A percentile compares a stretch with the other conserved stretches of the same genome.
phyloP scores from a whole-genome alignment of 2,329 filamentous ascomycete species.

The Verticillium longisporum region DNA sequence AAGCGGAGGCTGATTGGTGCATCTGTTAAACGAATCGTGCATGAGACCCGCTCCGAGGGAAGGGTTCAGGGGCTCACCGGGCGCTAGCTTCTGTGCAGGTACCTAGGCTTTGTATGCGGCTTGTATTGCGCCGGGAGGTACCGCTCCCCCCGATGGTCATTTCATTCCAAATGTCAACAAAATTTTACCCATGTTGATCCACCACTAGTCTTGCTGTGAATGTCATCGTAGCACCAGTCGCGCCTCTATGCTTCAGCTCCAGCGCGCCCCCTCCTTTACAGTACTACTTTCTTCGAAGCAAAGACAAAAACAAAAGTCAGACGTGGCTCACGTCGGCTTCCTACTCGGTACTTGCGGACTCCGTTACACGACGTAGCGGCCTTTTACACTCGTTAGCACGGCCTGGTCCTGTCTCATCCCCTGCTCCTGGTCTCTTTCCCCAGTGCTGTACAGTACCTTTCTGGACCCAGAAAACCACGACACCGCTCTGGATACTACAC shows the following conservation, averaged over 20 bases:
- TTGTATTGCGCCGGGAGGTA: not conserved
- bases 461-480: not conserved
- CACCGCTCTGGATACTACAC: slow-evolving; percentile 7
- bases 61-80: not conserved
- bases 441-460: not conserved
- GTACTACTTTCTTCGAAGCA: not conserved
- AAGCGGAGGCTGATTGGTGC: not conserved
- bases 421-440: not conserved
- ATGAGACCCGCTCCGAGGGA: not conserved
- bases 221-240: not conserved
- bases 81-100: not conserved
- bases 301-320: not conserved
- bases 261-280: not conserved
- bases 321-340: not conserved
- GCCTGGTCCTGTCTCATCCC: not conserved
- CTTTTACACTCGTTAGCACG: not conserved
- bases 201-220: not conserved
- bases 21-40: not conserved
- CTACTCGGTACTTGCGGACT: not conserved
- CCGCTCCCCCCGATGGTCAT: not conserved
- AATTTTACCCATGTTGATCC: not conserved
- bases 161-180: not conserved
- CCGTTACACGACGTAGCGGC: not conserved
- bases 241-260: not conserved
- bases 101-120: not conserved